Conservation (phyloP, 2,329 filamentous ascomycete species). For the Cladobotryum mycophilum region DNA sequence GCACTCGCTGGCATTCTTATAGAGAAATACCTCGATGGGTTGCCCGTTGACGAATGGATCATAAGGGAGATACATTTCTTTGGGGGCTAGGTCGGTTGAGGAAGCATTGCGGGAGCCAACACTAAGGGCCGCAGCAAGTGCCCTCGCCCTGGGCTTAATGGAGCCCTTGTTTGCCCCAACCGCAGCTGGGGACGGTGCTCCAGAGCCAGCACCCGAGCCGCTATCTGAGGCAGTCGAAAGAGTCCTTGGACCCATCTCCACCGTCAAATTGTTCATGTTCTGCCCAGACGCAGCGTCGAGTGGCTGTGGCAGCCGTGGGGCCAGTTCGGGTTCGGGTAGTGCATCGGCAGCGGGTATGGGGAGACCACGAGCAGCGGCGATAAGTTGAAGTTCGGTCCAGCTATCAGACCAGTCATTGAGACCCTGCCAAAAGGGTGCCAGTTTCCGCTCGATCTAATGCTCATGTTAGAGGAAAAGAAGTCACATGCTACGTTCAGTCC, state of each 20-base stretch:
- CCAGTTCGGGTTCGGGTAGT: constrained; percentile 63
- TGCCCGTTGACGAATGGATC: constrained; percentile 94
- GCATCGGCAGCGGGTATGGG: constrained; percentile 80
- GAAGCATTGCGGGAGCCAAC: constrained; percentile 67
- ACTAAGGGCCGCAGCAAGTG: constrained; percentile 73
- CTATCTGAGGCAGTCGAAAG: constrained; percentile 73
- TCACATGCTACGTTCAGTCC: neutral
- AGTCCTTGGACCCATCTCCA: constrained; percentile 72
- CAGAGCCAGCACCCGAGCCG: constrained; percentile 55
- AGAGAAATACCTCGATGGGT: constrained; percentile 83
- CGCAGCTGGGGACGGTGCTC: constrained; percentile 44
- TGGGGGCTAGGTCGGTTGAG: constrained; percentile 63
- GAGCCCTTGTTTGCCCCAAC: constrained; percentile 39
- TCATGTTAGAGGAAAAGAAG: constrained; percentile 12
- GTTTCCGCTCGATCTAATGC: constrained; percentile 74
- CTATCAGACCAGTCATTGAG: constrained; percentile 80
- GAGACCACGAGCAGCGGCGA: constrained; percentile 79
- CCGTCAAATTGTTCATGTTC: constrained; percentile 65
- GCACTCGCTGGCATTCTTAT: constrained; percentile 85
- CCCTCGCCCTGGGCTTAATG: constrained; percentile 82
- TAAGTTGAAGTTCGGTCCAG: constrained; percentile 94
- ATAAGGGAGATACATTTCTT: constrained; percentile 71
- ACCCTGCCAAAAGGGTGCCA: constrained; percentile 94
- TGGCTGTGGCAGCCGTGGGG: constrained; percentile 38
- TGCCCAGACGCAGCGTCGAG: constrained; percentile 45